phyloP scores from a whole-genome alignment of 495 filamentous ascomycete species.

The Aspergillus sclerotioniger region DNA sequence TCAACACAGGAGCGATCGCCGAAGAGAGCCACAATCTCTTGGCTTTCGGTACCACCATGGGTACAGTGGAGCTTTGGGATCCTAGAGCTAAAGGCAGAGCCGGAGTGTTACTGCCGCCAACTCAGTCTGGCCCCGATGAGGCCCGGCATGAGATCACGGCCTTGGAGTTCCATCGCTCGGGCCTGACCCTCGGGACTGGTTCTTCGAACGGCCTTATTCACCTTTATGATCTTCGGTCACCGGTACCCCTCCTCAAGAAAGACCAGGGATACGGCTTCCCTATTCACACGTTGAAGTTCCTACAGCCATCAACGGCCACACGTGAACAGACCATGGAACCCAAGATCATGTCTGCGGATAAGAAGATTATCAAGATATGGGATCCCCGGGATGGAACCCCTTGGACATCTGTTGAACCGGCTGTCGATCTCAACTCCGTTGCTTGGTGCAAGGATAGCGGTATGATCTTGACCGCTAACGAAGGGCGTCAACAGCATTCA shows the following conservation, averaged over 20 bases:
- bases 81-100: conserved; percentile 75
- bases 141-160: conserved; percentile 78
- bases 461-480: conserved; percentile 94
- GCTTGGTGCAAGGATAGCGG: conserved; percentile 83
- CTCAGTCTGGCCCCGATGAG: conserved; percentile 38
- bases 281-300: conserved; percentile 83
- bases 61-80: conserved; percentile 98
- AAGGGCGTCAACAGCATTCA: conserved; percentile 85
- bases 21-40: conserved; percentile 87
- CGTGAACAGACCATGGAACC: conserved; percentile 63
- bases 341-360: conserved; percentile 89
- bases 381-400: conserved; percentile 74
- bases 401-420: conserved; percentile 93
- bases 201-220: conserved; percentile 85
- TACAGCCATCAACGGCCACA: conserved; percentile 67
- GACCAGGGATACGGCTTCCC: conserved; percentile 97
- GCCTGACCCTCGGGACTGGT: conserved; percentile 84
- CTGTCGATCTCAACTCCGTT: conserved; percentile 90
- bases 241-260: conserved; percentile 78
- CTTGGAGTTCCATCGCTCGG: conserved; percentile 79
- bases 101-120: conserved; percentile 62
- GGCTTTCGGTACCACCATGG: conserved; percentile 91
- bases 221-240: conserved; percentile 89
- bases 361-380: conserved; percentile 96
- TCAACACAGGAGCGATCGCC: conserved; percentile 88